Conservation (phyloP, 2,329 filamentous ascomycete genomes). For the Colletotrichum magnum region DNA sequence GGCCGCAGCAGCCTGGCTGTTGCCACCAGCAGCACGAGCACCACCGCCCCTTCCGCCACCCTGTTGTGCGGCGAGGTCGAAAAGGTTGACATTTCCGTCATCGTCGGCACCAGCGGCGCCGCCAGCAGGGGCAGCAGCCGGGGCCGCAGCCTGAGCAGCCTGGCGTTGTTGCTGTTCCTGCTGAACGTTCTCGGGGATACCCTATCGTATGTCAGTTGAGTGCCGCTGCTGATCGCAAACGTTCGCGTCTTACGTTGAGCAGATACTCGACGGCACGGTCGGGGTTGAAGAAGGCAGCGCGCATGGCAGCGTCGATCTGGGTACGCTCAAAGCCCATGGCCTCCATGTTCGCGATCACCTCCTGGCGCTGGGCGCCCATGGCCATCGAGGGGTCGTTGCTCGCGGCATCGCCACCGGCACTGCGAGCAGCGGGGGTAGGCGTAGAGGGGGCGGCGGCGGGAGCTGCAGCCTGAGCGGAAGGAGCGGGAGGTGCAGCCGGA, state of each 20-base stretch:
- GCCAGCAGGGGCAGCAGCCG: conserved; percentile 49
- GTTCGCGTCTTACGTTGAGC: conserved; percentile 75
- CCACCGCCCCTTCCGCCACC: conserved; percentile 61
- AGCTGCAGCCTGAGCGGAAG: conserved; percentile 61
- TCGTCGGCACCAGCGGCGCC: conserved; percentile 61
- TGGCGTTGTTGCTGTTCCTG: conserved; percentile 74
- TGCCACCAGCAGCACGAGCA: conserved; percentile 57
- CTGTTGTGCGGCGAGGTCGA: conserved; percentile 88
- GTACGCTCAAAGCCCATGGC: conserved; percentile 94
- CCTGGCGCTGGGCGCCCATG: conserved; percentile 85
- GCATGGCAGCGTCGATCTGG: conserved; percentile 94
- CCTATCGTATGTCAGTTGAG: conserved; percentile 63
- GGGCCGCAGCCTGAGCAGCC: conserved; percentile 58
- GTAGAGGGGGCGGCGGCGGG: conserved; percentile 65
- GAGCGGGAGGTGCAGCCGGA: conserved; percentile 64
- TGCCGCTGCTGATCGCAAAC: neutral
- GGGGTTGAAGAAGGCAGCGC: conserved; percentile 96
- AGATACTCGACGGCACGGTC: conserved; percentile 98
- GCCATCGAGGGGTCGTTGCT: conserved; percentile 82
- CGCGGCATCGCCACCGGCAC: conserved; percentile 61
- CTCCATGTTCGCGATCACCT: conserved; percentile 93
- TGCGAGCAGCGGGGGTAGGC: conserved; percentile 67
- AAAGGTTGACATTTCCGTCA: conserved; percentile 84
- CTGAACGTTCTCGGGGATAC: conserved; percentile 88
- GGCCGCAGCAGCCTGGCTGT: conserved; percentile 55